Evolutionary conservation across 1,139 yeast genomes (phyloP).

Genomic region (Scheffersomyces segobiensis): DNA sequence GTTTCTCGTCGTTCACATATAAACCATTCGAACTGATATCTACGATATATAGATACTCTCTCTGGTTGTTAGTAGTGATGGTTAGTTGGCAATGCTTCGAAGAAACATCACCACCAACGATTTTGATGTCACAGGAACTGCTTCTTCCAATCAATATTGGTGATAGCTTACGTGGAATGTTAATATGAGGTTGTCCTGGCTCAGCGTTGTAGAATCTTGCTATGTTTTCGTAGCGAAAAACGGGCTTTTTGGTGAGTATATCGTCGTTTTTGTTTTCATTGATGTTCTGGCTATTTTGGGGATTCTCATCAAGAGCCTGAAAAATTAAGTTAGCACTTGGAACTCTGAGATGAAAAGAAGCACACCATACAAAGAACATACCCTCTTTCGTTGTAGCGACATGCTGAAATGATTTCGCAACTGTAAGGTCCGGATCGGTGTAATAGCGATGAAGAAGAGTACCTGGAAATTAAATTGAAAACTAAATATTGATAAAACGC

Average conservation of each 20-base stretch:
- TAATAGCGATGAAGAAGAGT: neutral
- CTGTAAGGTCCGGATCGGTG: neutral
- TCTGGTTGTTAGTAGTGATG: constrained; percentile 33
- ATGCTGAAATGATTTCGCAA: neutral
- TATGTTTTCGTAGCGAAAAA: constrained; percentile 17
- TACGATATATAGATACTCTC: constrained; percentile 49
- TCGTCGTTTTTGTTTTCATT: constrained; percentile 4
- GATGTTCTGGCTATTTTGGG: neutral
- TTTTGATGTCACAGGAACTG: constrained; percentile 56
- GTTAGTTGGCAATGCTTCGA: constrained; percentile 62
- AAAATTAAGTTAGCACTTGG: neutral
- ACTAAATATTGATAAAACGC: neutral
- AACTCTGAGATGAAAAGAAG: constrained; percentile 1
- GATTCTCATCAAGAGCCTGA: neutral
- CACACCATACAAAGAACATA: neutral
- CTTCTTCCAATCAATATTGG: constrained; percentile 58
- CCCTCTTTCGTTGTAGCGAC: constrained; percentile 1
- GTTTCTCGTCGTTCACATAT: constrained; percentile 55
- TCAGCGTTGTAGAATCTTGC: constrained; percentile 36
- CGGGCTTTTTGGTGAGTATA: constrained; percentile 17
- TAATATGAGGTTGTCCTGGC: constrained; percentile 31
- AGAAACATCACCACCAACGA: constrained; percentile 63
- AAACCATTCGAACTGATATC: constrained; percentile 73
- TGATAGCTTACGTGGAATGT: constrained; percentile 33
- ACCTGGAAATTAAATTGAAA: neutral